Evolutionary conservation across 169 alveolate species (phyloP).

Genomic region (Eimeria praecox): DNA sequence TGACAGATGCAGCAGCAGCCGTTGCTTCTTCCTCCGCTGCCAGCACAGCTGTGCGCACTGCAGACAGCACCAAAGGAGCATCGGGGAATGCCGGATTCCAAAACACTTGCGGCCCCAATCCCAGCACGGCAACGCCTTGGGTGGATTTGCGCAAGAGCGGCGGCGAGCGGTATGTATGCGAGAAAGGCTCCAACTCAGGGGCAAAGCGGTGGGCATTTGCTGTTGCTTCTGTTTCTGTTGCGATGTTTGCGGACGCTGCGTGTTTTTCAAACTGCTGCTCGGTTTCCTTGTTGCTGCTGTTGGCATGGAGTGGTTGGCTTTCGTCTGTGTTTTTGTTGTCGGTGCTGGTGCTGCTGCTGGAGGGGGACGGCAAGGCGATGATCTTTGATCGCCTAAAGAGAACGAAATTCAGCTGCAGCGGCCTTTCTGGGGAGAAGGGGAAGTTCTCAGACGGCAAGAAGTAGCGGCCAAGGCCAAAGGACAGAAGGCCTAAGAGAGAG

Average conservation of each 20-base stretch:
- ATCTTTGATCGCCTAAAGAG: slow-evolving; percentile 34
- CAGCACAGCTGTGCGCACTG: not conserved
- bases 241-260: not conserved
- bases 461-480: slow-evolving; percentile 18
- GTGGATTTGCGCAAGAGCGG: slow-evolving; percentile 31
- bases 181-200: slow-evolving; percentile 31
- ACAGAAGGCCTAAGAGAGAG: slow-evolving; percentile 35
- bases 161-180: not conserved
- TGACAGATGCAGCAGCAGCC: not conserved
- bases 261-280: not conserved
- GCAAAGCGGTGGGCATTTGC: not conserved
- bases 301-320: not conserved
- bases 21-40: slow-evolving; percentile 46
- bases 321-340: not conserved
- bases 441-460: not conserved
- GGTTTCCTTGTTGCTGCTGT: not conserved
- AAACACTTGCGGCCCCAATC: slow-evolving; percentile 41
- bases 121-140: slow-evolving; percentile 67
- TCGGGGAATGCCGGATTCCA: slow-evolving; percentile 55
- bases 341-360: not conserved
- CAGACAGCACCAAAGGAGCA: slow-evolving; percentile 6
- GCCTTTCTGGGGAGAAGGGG: slow-evolving; percentile 58
- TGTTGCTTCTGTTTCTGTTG: slow-evolving; percentile 3
- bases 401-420: slow-evolving; percentile 74
- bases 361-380: not conserved